Percentiles rank a stretch among this genome's conserved stretches.
Conservation (phyloP, 805 yeast species). For the Metschnikowia arizonensis region DNA sequence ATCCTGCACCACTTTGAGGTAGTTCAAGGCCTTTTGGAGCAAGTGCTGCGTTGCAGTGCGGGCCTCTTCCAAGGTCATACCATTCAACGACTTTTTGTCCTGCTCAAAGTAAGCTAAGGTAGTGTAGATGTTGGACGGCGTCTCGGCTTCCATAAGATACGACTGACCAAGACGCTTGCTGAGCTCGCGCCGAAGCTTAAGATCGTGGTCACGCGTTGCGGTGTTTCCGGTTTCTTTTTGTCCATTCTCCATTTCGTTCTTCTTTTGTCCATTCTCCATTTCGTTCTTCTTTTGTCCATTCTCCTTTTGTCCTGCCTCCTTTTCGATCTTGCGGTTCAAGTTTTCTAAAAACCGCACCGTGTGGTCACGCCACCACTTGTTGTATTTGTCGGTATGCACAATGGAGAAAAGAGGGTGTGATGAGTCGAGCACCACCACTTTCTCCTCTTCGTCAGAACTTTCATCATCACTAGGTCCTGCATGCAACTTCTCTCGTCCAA, state of each 20-base stretch:
- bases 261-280: no score
- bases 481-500: conserved; percentile 49
- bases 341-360: conserved; percentile 30
- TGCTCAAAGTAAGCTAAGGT: conserved; percentile 51
- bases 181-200: conserved; percentile 35
- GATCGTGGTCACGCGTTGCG: conserved; percentile 9
- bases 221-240: no score
- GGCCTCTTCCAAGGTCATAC: conserved; percentile 39
- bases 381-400: conserved; percentile 40
- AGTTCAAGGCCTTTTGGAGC: conserved; percentile 51
- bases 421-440: conserved; percentile 32
- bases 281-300: not conserved
- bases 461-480: conserved; percentile 60
- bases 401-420: conserved; percentile 55
- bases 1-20: conserved; percentile 56
- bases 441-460: conserved; percentile 31
- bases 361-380: conserved; percentile 54
- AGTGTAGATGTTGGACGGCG: conserved; percentile 52
- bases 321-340: conserved; percentile 23
- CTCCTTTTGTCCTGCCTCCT: no score
- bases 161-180: conserved; percentile 58
- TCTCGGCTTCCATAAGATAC: conserved; percentile 61
- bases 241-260: no score
- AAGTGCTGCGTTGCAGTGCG: conserved; percentile 46
- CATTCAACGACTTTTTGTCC: conserved; percentile 31